phyloP scores from a whole-genome alignment of 2,329 filamentous ascomycete species.

The Trematosphaeria pertusa region DNA sequence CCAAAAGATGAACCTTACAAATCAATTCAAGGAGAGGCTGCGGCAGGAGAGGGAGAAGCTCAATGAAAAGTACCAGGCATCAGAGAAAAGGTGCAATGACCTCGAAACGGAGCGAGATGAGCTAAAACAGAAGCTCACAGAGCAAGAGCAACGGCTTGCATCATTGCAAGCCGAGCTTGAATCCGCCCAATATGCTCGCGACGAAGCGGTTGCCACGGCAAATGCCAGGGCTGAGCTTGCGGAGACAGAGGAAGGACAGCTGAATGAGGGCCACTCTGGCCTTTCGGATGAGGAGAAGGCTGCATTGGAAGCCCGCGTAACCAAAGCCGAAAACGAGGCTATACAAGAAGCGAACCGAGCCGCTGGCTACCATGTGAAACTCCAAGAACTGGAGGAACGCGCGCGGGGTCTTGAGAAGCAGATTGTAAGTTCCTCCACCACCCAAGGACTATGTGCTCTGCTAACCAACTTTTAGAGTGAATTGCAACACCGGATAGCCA shows the following conservation, averaged over 20 bases:
- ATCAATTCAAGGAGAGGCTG: conserved; percentile 61
- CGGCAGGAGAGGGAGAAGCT: conserved; percentile 72
- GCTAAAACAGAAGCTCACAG: conserved; percentile 47
- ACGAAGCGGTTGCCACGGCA: conserved; percentile 62
- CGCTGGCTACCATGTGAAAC: conserved; percentile 44
- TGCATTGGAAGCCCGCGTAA: conserved; percentile 44
- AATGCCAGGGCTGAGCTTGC: conserved; percentile 46
- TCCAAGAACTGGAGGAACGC: conserved; percentile 64
- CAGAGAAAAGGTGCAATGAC: conserved; percentile 53
- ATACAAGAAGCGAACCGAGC: conserved; percentile 48
- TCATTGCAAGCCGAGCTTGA: conserved; percentile 58
- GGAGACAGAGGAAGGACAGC: conserved; percentile 57
- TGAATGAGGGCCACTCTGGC: conserved; percentile 43
- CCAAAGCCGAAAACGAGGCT: conserved; percentile 50
- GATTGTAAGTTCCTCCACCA: conserved; percentile 45
- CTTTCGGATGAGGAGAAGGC: conserved; percentile 40
- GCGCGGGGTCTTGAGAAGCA: conserved; percentile 71
- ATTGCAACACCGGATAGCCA: conserved; percentile 48
- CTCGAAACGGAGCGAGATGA: conserved; percentile 68
- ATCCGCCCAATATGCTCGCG: conserved; percentile 67
- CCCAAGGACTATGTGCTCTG: neutral
- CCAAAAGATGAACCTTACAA: conserved; percentile 41
- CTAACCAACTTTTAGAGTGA: conserved; percentile 41
- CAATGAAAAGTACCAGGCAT: conserved; percentile 54
- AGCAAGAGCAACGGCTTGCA: conserved; percentile 26